These are phyloP conservation scores for Teratosphaeria pseudoeucalypti DNA, from an alignment of 2,329 filamentous ascomycete species.

Conservation along the genomic window DNA sequence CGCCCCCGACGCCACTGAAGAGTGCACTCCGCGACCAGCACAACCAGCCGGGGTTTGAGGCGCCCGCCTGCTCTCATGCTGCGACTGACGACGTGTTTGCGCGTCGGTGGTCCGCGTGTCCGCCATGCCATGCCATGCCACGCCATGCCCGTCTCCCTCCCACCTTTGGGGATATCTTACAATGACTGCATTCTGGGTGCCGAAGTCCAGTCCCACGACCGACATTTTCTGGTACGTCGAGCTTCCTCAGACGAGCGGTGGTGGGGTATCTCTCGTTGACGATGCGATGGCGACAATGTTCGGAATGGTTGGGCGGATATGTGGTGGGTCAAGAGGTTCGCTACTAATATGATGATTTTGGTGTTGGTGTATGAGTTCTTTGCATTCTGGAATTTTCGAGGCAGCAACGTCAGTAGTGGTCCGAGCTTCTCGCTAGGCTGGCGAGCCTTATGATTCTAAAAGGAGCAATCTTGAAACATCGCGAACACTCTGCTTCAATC, in stretches of 20 bases:
- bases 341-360: background rate
- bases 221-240: conserved; percentile 5
- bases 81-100: background rate
- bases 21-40: background rate
- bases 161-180: conserved; percentile 37
- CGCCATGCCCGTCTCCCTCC: background rate
- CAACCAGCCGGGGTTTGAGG: background rate
- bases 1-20: background rate
- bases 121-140: background rate
- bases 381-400: background rate
- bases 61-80: background rate
- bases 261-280: background rate
- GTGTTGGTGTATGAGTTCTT: background rate
- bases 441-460: too few relatives aligned
- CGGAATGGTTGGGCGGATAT: background rate
- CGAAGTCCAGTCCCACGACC: conserved; percentile 59
- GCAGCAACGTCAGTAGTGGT: background rate
- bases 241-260: background rate
- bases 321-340: background rate
- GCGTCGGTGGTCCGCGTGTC: background rate
- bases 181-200: conserved; percentile 91
- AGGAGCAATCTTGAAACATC: background rate
- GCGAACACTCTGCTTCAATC: background rate
- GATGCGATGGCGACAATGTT: background rate
- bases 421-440: background rate